These are phyloP conservation scores for Posidonia oceanica DNA, from an alignment of 116 monocot genomes.

Conservation along the genomic window DNA sequence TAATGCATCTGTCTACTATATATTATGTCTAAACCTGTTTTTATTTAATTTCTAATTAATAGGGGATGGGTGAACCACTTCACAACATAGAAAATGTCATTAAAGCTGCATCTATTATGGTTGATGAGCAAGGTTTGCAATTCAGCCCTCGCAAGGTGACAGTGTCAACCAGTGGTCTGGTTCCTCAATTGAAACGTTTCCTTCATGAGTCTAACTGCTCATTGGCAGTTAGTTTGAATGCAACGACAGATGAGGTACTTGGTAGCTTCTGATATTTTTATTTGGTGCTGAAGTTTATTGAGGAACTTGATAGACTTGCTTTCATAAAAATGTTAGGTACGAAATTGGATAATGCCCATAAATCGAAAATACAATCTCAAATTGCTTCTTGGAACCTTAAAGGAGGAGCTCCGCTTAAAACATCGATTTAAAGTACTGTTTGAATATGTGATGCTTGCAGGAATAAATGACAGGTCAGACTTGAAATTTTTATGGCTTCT, in stretches of 20 bases:
- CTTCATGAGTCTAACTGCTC: conserved; percentile 70
- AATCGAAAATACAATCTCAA: conserved; percentile 82
- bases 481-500: neutral
- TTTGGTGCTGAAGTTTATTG: neutral
- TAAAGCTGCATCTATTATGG: conserved; percentile 74
- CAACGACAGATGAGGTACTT: conserved; percentile 90
- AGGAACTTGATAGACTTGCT: neutral
- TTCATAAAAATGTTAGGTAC: conserved; percentile 40
- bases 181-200: conserved; percentile 86
- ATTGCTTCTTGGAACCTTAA: conserved; percentile 69
- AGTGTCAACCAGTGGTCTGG: conserved; percentile 91
- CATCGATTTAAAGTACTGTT: conserved; percentile 73
- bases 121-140: conserved; percentile 88
- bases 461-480: conserved; percentile 82
- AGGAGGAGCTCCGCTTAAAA: conserved; percentile 56
- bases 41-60: neutral
- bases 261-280: neutral
- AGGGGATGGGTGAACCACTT: conserved; percentile 98
- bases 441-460: conserved; percentile 95
- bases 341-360: conserved; percentile 97
- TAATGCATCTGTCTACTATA: neutral
- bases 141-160: conserved; percentile 94
- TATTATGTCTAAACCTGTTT: neutral
- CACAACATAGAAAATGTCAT: conserved; percentile 92
- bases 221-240: conserved; percentile 93